Percentiles rank a stretch among this genome's conserved stretches.
Evolutionary conservation across 2,329 filamentous ascomycete genomes (phyloP).

Genomic region (Pseudocercospora macadamiae): DNA sequence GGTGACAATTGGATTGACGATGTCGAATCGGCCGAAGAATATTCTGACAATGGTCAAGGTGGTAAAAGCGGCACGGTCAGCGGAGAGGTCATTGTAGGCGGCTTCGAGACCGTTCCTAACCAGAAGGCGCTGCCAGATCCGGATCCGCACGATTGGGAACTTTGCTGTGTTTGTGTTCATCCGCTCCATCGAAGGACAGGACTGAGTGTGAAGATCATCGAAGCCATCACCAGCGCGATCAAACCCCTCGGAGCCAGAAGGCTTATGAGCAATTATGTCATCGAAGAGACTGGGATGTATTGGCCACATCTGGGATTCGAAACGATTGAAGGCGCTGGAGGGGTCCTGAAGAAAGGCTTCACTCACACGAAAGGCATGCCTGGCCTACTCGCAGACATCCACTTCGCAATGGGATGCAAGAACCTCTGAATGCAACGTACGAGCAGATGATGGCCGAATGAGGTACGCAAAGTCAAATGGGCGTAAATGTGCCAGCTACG

Average conservation of each 20-base stretch:
- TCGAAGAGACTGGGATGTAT: conserved; percentile 30
- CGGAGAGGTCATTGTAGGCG: not conserved
- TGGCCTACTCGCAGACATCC: conserved; percentile 27
- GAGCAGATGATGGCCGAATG: not conserved
- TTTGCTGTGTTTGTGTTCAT: conserved; percentile 34
- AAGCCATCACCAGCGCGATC: conserved; percentile 15
- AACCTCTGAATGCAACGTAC: too few relatives aligned
- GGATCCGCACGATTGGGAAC: conserved; percentile 26
- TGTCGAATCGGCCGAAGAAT: conserved; percentile 12
- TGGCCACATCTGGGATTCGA: conserved; percentile 30
- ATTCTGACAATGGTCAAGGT: not conserved
- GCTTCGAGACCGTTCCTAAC: not conserved
- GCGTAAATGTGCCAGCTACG: not conserved
- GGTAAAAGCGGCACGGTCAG: not conserved
- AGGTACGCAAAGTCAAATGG: conserved; percentile 1
- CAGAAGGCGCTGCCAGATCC: not conserved
- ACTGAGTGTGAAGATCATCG: conserved; percentile 22
- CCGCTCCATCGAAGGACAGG: conserved; percentile 22
- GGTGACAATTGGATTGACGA: conserved; percentile 28
- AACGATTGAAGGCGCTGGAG: conserved; percentile 22
- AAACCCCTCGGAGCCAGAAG: conserved; percentile 23
- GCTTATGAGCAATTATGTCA: conserved; percentile 25
- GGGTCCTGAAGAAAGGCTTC: conserved; percentile 31
- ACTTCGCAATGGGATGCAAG: conserved; percentile 26
- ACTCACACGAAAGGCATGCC: conserved; percentile 24